A percentile compares a stretch with the other conserved stretches of the same genome.
These are phyloP conservation scores for Phytopythium kandeliae DNA, from an alignment of 352 stramenopile species.

Conservation along the genomic window DNA sequence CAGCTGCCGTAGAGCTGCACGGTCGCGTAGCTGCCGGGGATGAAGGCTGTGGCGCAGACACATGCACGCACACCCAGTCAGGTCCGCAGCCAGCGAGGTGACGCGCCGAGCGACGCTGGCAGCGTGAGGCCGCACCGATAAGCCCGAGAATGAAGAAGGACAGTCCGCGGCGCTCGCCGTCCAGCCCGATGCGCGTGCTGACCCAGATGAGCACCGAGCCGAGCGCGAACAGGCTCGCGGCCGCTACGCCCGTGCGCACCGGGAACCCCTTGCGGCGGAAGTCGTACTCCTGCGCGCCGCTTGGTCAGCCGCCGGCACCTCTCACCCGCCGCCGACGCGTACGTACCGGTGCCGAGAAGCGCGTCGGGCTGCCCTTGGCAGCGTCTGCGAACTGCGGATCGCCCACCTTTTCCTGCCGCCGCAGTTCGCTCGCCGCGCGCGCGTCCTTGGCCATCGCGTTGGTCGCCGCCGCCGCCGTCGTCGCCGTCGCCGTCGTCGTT, in stretches of 20 bases:
- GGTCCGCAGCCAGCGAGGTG: no score
- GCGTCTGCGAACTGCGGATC: slow-evolving; percentile 28
- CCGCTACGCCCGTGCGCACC: slow-evolving; percentile 66
- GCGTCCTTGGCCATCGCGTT: slow-evolving; percentile 59
- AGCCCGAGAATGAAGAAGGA: slow-evolving; percentile 78
- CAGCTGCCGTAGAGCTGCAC: slow-evolving; percentile 75
- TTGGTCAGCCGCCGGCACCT: no score
- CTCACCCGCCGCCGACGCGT: slow-evolving; percentile 1
- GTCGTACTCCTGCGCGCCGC: slow-evolving; percentile 20
- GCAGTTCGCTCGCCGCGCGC: slow-evolving; percentile 22
- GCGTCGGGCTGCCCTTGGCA: slow-evolving; percentile 23
- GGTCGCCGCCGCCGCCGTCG: no score
- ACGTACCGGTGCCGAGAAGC: slow-evolving; percentile 21
- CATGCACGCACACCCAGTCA: no score
- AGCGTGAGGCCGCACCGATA: slow-evolving; percentile 37
- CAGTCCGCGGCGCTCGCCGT: slow-evolving; percentile 64
- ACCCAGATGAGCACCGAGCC: slow-evolving; percentile 72
- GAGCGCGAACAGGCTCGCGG: slow-evolving; percentile 59
- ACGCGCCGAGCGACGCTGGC: no score
- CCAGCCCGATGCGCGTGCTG: slow-evolving; percentile 68
- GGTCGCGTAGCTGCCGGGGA: slow-evolving; percentile 75
- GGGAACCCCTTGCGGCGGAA: slow-evolving; percentile 55
- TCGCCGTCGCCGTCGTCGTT: slow-evolving; percentile 28
- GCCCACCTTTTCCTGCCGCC: slow-evolving; percentile 26
- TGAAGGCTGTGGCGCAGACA: slow-evolving; percentile 47